A percentile compares a stretch with the other conserved stretches of the same genome.
These are phyloP conservation scores for Nannochloropsis granulata DNA, from an alignment of 108 stramenopile genomes.

Conservation along the genomic window DNA sequence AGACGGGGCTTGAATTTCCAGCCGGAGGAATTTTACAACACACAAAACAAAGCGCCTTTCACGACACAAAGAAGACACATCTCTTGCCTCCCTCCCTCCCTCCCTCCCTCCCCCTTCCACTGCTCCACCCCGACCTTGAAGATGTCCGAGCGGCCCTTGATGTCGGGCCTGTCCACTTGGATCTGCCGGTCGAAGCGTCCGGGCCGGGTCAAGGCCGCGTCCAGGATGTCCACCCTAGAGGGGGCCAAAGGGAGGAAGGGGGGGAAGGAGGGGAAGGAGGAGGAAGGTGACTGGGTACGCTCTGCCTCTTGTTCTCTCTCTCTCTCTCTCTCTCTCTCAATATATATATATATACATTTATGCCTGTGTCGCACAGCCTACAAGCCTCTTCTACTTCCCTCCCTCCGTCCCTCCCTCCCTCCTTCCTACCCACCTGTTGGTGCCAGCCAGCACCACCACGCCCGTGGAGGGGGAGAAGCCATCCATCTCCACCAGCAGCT, in stretches of 20 bases:
- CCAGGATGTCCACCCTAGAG: constrained; percentile 53
- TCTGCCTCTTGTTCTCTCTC: background rate
- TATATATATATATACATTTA: background rate
- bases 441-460: constrained; percentile 89
- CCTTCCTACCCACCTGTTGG: constrained; percentile 45
- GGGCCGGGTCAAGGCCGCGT: constrained; percentile 72
- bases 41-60: too few relatives aligned
- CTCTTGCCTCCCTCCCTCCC: background rate
- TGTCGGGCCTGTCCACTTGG: constrained; percentile 77
- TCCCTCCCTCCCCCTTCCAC: background rate
- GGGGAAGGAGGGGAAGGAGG: background rate
- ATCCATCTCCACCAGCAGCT: constrained; percentile 97
- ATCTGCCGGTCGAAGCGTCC: constrained; percentile 87
- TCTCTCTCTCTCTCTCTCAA: background rate
- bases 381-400: background rate
- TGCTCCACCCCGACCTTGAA: background rate
- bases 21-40: too few relatives aligned
- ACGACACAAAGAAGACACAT: too few relatives aligned
- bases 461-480: constrained; percentile 70
- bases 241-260: background rate
- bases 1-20: too few relatives aligned
- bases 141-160: constrained; percentile 64
- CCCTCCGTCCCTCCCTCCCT: background rate
- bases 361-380: too few relatives aligned
- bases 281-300: background rate